A percentile compares a stretch with the other conserved stretches of the same genome.
Evolutionary conservation across 148 eudicot genomes (phyloP).

Genomic region (Silene uniflora): DNA sequence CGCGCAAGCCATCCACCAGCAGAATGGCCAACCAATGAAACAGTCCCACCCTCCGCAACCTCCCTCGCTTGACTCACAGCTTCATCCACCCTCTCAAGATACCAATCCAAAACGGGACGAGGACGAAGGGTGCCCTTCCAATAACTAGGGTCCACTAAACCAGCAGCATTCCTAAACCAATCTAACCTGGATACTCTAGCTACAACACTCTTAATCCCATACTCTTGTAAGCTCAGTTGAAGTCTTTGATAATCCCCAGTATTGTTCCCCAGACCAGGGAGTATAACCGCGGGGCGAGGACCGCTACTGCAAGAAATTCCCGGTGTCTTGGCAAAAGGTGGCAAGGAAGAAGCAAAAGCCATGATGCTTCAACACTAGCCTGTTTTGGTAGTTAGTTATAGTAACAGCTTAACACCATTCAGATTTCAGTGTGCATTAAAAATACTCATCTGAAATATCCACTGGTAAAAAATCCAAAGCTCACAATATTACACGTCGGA

Average conservation of each 20-base stretch:
- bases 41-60: slow-evolving; percentile 45
- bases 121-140: slow-evolving; percentile 90
- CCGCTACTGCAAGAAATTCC: neutral
- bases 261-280: slow-evolving; percentile 89
- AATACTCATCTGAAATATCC: neutral
- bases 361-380: slow-evolving; percentile 17
- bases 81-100: slow-evolving; percentile 63
- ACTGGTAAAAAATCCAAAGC: slow-evolving; percentile 2
- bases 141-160: slow-evolving; percentile 76
- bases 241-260: slow-evolving; percentile 65
- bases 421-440: neutral
- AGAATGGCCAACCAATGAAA: slow-evolving; percentile 90
- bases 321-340: neutral
- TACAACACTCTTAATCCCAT: slow-evolving; percentile 63
- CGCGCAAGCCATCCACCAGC: slow-evolving; percentile 99
- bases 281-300: slow-evolving; percentile 76
- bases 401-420: neutral
- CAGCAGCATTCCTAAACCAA: slow-evolving; percentile 98
- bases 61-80: slow-evolving; percentile 73
- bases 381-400: neutral
- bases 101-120: slow-evolving; percentile 97
- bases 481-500: slow-evolving; percentile 26
- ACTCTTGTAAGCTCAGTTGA: slow-evolving; percentile 53
- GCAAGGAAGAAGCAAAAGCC: slow-evolving; percentile 26
- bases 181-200: slow-evolving; percentile 80